Percentiles rank a stretch among this genome's conserved stretches.
Conservation (phyloP, 31 red algal species). For the Asparagopsis taxiformis region DNA sequence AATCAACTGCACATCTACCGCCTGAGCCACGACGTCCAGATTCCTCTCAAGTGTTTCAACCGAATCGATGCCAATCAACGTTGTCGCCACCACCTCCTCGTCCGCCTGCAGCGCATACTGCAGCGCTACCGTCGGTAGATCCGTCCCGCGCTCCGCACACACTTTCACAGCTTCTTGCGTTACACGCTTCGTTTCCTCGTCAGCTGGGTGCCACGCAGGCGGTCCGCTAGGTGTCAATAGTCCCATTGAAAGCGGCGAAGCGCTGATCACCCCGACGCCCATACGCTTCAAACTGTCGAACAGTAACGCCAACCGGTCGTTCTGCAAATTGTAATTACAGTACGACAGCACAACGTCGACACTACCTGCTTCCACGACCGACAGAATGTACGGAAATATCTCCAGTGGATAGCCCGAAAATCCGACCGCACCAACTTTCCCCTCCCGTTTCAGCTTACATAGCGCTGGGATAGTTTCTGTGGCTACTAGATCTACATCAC, state of each 20-base stretch:
- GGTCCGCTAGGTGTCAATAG: conserved; percentile 74
- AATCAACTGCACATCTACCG: conserved; percentile 58
- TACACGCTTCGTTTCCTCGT: conserved; percentile 53
- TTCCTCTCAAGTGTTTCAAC: conserved; percentile 78
- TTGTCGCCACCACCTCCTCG: conserved; percentile 37
- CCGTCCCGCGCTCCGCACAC: conserved; percentile 41
- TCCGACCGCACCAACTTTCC: conserved; percentile 88
- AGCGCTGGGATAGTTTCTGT: conserved; percentile 87
- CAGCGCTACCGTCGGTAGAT: conserved; percentile 76
- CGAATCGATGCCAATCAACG: conserved; percentile 95
- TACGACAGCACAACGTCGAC: conserved; percentile 89
- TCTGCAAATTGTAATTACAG: conserved; percentile 84
- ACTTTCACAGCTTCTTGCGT: conserved; percentile 35
- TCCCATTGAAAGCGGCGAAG: conserved; percentile 92
- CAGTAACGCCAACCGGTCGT: conserved; percentile 73
- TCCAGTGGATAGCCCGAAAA: conserved; percentile 88
- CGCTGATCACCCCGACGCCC: conserved; percentile 86
- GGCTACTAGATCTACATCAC: conserved; percentile 70
- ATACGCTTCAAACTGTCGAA: conserved; percentile 34
- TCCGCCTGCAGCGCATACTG: conserved; percentile 71
- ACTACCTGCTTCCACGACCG: conserved; percentile 25
- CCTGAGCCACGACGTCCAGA: conserved; percentile 13
- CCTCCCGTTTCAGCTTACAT: conserved; percentile 56
- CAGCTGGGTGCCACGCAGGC: conserved; percentile 94
- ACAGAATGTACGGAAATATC: conserved; percentile 80